These are phyloP conservation scores for Neurospora sp. DNA, from an alignment of 2,329 filamentous ascomycete species.

Conservation along the genomic window DNA sequence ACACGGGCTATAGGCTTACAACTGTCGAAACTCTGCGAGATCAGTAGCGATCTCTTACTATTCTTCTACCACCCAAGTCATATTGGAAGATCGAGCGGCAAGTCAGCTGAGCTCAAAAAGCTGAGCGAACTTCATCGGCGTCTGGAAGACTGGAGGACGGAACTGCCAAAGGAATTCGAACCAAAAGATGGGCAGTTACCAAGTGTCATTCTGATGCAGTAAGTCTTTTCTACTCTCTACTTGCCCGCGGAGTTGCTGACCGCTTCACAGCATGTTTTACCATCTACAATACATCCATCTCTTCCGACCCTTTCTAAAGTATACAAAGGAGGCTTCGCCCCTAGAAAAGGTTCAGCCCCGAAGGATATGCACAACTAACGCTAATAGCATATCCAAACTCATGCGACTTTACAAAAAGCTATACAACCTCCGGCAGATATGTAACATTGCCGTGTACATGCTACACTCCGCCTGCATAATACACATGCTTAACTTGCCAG, in stretches of 20 bases:
- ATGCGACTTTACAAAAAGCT: slow-evolving; percentile 88
- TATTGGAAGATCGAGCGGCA: slow-evolving; percentile 55
- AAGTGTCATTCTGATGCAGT: slow-evolving; percentile 75
- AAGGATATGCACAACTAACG: slow-evolving; percentile 83
- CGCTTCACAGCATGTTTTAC: slow-evolving; percentile 74
- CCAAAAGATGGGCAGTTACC: slow-evolving; percentile 82
- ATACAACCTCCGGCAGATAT: slow-evolving; percentile 86
- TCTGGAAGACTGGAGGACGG: slow-evolving; percentile 79
- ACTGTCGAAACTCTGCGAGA: slow-evolving; percentile 77
- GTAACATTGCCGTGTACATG: slow-evolving; percentile 95
- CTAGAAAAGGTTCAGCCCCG: slow-evolving; percentile 80
- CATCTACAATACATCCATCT: slow-evolving; percentile 92
- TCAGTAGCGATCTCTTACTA: slow-evolving; percentile 80
- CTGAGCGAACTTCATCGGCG: slow-evolving; percentile 84
- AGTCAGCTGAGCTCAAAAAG: slow-evolving; percentile 80
- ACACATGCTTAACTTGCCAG: slow-evolving; percentile 83
- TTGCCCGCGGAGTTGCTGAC: slow-evolving; percentile 1
- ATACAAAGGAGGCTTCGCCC: slow-evolving; percentile 70
- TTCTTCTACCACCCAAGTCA: slow-evolving; percentile 83
- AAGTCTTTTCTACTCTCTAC: slow-evolving; percentile 29
- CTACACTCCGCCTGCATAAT: slow-evolving; percentile 90
- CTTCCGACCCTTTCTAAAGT: slow-evolving; percentile 91
- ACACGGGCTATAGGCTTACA: slow-evolving; percentile 76
- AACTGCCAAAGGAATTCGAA: slow-evolving; percentile 77
- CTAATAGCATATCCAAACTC: slow-evolving; percentile 84